These are phyloP conservation scores for Botrytis fabae DNA, from an alignment of 2,329 filamentous ascomycete genomes.

Conservation along the genomic window DNA sequence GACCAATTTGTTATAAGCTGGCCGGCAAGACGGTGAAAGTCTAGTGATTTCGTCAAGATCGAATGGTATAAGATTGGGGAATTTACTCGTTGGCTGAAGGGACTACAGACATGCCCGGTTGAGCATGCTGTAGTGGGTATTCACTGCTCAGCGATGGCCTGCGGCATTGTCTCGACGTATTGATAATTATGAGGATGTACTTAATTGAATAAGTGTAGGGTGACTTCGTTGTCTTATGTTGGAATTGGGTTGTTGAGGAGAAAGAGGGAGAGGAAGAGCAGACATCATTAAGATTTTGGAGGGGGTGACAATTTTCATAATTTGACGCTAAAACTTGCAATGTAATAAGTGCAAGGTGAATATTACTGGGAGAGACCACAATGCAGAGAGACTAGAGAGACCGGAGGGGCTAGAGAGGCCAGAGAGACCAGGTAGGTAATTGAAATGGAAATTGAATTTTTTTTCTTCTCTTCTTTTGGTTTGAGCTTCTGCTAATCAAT, in stretches of 20 bases:
- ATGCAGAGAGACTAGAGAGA: not conserved
- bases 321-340: constrained; percentile 1
- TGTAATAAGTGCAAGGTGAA: not conserved
- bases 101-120: constrained; percentile 68
- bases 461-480: not conserved
- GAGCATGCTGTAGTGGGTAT: constrained; percentile 72
- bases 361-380: not conserved
- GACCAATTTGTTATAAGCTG: constrained; percentile 26
- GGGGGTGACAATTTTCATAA: constrained; percentile 16
- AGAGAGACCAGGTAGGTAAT: not conserved
- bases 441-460: not conserved
- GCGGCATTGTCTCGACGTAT: constrained; percentile 76
- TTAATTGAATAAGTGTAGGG: constrained; percentile 45
- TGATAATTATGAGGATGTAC: constrained; percentile 39
- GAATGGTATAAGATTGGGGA: constrained; percentile 59
- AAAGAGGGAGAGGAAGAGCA: constrained; percentile 29
- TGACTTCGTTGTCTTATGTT: constrained; percentile 67
- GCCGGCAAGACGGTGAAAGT: constrained; percentile 46
- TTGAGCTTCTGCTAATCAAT: not conserved
- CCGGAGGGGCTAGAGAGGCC: not conserved
- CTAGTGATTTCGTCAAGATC: constrained; percentile 67
- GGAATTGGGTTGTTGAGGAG: constrained; percentile 31
- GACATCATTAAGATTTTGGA: constrained; percentile 30
- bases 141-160: constrained; percentile 89
- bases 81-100: constrained; percentile 73